Evolutionary conservation across 768 basidiomycete genomes (phyloP).

Genomic region (Coprinellus aureogranulatus): DNA sequence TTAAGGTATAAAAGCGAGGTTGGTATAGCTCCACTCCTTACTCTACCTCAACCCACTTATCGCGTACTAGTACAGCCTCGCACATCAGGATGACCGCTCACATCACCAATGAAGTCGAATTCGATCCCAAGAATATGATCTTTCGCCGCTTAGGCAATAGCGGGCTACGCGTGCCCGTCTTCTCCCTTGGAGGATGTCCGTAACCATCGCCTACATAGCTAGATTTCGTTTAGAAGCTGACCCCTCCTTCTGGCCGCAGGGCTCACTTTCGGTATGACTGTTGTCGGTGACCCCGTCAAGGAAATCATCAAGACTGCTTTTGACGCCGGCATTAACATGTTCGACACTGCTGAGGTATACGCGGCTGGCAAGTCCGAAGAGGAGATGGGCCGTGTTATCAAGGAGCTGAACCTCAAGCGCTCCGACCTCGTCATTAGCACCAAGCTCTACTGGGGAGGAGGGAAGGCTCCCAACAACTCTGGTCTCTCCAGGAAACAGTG

Average conservation of each 20-base stretch:
- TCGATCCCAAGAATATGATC: slow-evolving; percentile 54
- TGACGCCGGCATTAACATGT: slow-evolving; percentile 74
- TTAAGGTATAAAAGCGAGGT: no score
- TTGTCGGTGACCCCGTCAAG: slow-evolving; percentile 73
- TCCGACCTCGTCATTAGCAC: slow-evolving; percentile 75
- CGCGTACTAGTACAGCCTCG: no score
- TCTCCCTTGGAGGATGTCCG: slow-evolving; percentile 68
- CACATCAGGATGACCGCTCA: no score
- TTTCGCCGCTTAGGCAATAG: slow-evolving; percentile 58
- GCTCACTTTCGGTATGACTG: slow-evolving; percentile 63
- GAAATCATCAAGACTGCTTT: slow-evolving; percentile 79
- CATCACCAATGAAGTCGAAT: no score
- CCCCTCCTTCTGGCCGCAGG: slow-evolving; percentile 16
- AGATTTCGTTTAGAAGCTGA: no score
- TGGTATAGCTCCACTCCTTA: no score
- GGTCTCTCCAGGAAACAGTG: slow-evolving; percentile 62
- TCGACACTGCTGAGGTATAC: slow-evolving; percentile 72
- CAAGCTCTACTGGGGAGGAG: slow-evolving; percentile 75
- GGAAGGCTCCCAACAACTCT: slow-evolving; percentile 54
- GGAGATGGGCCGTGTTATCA: slow-evolving; percentile 81
- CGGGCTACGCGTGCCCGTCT: slow-evolving; percentile 63
- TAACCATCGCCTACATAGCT: not conserved
- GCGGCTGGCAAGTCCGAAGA: slow-evolving; percentile 64
- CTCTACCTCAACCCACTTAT: no score
- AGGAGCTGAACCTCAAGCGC: slow-evolving; percentile 65